Evolutionary conservation across 2,329 filamentous ascomycete species (phyloP).

Genomic region (Aspergillaceae sp.): DNA sequence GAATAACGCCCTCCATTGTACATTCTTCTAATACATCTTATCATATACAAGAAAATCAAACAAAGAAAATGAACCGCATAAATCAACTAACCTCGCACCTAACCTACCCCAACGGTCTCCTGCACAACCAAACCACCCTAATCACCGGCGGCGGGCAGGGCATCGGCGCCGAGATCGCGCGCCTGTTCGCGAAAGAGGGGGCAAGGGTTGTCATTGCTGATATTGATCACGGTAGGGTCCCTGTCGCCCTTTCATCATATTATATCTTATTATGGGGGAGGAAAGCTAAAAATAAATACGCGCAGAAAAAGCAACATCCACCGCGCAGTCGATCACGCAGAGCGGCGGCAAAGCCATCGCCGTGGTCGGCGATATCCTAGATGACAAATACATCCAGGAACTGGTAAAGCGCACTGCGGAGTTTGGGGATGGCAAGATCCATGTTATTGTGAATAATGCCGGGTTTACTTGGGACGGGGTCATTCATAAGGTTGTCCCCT

Average conservation of each 20-base stretch:
- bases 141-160: conserved; percentile 81
- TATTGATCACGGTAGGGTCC: conserved; percentile 54
- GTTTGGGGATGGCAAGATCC: conserved; percentile 79
- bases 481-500: conserved; percentile 60
- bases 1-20: too few relatives aligned
- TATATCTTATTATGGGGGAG: too few relatives aligned
- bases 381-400: conserved; percentile 58
- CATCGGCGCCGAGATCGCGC: conserved; percentile 76
- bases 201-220: conserved; percentile 77
- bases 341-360: conserved; percentile 60
- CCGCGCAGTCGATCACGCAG: conserved; percentile 58
- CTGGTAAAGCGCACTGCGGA: conserved; percentile 68
- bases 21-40: neutral
- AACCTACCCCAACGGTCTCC: conserved; percentile 71
- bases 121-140: conserved; percentile 74
- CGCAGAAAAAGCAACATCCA: conserved; percentile 56
- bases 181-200: conserved; percentile 78
- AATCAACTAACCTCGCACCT: conserved; percentile 68
- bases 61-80: conserved; percentile 43
- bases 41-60: conserved; percentile 1
- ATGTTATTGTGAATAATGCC: conserved; percentile 86
- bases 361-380: conserved; percentile 67
- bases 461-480: conserved; percentile 91
- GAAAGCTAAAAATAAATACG: neutral
- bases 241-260: neutral